Conservation (phyloP, 1,284 basidiomycete species). For the Puccinia coronata region DNA sequence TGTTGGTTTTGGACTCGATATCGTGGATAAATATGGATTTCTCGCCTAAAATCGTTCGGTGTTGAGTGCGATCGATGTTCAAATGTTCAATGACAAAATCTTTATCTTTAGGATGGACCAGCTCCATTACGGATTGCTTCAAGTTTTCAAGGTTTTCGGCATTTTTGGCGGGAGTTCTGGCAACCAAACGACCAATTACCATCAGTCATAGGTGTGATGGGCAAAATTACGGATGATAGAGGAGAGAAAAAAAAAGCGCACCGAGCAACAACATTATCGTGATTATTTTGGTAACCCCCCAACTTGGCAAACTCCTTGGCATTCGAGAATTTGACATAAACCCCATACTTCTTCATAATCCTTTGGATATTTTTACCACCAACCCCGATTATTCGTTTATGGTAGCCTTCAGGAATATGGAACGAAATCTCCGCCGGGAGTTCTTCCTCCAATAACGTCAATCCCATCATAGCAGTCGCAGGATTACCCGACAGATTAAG, state of each 20-base stretch:
- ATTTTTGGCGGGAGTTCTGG: conserved; percentile 87
- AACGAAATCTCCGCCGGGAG: conserved; percentile 98
- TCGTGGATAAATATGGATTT: conserved; percentile 96
- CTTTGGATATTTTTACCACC: conserved; percentile 97
- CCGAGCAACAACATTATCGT: conserved; percentile 95
- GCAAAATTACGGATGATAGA: not conserved
- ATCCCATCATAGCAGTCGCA: conserved; percentile 77
- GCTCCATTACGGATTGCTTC: conserved; percentile 94
- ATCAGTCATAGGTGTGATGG: conserved; percentile 1
- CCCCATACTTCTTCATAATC: conserved; percentile 99
- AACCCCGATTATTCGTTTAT: conserved; percentile 98
- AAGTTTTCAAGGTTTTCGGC: conserved; percentile 91
- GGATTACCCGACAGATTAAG: conserved; percentile 77
- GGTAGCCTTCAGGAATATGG: conserved; percentile 96
- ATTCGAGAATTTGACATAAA: conserved; percentile 99
- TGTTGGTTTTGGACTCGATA: conserved; percentile 95
- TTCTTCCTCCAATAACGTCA: conserved; percentile 90
- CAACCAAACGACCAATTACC: not conserved
- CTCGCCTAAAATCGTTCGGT: conserved; percentile 89
- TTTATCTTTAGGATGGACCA: conserved; percentile 97
- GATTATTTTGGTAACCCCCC: conserved; percentile 94
- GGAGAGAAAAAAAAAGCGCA: conserved; percentile 50
- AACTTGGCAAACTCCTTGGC: conserved; percentile 94
- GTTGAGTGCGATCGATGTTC: conserved; percentile 87
- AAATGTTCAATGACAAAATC: conserved; percentile 93